Evolutionary conservation across 345 rosid species (phyloP).

Genomic region (Jatropha curcas): DNA sequence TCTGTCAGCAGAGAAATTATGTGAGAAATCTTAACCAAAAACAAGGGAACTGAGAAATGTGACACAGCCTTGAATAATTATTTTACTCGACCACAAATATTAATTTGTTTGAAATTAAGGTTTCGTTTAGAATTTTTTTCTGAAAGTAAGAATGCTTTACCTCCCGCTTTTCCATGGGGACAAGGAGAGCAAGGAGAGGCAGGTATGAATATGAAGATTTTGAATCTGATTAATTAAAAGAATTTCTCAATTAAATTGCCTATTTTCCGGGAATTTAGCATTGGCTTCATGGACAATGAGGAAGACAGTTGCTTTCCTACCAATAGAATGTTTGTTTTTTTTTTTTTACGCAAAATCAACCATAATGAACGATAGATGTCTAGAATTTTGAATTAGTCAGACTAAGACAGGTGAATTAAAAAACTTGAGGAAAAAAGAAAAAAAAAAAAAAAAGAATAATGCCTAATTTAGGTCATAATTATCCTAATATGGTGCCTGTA

Average conservation of each 20-base stretch:
- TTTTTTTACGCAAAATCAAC: background rate
- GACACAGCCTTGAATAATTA: too few species aligned
- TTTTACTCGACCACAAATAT: background rate
- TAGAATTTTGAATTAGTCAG: background rate
- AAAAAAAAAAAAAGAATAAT: background rate
- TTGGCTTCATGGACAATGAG: background rate
- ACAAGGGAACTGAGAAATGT: background rate
- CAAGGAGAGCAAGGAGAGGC: constrained; percentile 11
- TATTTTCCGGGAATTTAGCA: background rate
- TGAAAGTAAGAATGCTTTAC: background rate
- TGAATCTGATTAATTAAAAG: background rate
- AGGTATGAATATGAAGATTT: background rate
- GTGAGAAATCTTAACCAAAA: constrained; percentile 4
- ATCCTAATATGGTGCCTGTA: background rate
- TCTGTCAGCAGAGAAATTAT: constrained; percentile 23
- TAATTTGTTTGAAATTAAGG: background rate
- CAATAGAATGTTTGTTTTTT: background rate
- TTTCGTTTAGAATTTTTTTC: too few species aligned
- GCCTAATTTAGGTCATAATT: constrained; percentile 3
- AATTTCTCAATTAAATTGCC: background rate
- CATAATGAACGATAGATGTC: background rate
- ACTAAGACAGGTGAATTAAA: background rate
- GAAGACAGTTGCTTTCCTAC: background rate
- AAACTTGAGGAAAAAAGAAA: background rate
- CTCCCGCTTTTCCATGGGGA: constrained; percentile 8